phyloP scores from a whole-genome alignment of 306 rosid genomes.

The Ammopiptanthus mongolicus region DNA sequence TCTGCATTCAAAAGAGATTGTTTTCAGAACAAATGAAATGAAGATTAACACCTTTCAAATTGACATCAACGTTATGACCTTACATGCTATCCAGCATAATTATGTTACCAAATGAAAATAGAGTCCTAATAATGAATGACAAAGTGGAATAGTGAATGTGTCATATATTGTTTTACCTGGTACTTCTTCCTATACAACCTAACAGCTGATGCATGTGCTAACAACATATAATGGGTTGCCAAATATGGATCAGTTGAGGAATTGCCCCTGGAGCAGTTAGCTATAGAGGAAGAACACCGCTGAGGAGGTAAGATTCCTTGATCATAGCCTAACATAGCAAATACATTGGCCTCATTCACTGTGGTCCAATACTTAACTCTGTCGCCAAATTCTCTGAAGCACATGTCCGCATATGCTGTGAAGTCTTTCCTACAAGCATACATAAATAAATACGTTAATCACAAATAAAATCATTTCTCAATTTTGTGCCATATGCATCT shows the following conservation, averaged over 20 bases:
- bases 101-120: neutral
- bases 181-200: constrained; percentile 17
- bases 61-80: neutral
- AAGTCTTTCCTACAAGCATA: constrained; percentile 25
- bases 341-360: constrained; percentile 19
- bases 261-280: constrained; percentile 25
- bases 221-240: constrained; percentile 17
- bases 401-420: constrained; percentile 26
- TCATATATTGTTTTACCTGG: neutral
- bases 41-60: neutral
- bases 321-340: neutral
- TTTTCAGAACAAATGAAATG: neutral
- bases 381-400: constrained; percentile 39
- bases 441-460: neutral
- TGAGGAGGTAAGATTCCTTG: neutral
- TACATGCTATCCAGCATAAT: neutral
- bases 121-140: neutral
- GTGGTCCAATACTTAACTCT: constrained; percentile 44
- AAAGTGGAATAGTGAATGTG: neutral
- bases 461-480: neutral
- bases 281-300: neutral
- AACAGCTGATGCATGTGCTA: constrained; percentile 26
- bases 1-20: constrained; percentile 34
- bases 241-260: constrained; percentile 27
- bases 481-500: neutral